These are phyloP conservation scores for Pulveroboletus sp. DNA, from an alignment of 768 basidiomycete genomes.

Conservation along the genomic window DNA sequence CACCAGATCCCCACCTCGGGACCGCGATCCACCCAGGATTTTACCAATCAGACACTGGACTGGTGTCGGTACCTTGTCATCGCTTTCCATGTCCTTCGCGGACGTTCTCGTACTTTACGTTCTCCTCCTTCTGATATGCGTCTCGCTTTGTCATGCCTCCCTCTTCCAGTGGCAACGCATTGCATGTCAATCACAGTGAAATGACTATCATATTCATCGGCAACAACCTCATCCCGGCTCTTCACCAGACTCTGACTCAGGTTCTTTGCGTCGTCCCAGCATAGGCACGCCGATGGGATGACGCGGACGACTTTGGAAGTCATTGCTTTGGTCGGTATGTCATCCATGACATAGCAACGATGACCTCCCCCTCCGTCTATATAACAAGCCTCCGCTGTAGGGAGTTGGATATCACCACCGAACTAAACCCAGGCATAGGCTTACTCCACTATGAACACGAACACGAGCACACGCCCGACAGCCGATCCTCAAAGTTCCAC, in stretches of 20 bases:
- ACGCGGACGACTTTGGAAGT: neutral
- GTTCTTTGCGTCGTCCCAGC: no score
- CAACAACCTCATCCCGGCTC: neutral
- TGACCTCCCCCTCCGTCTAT: slow-evolving; percentile 6
- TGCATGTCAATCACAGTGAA: no score
- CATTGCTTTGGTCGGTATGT: neutral
- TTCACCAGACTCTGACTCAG: neutral
- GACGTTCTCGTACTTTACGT: neutral
- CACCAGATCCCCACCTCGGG: no score
- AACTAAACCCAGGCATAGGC: neutral
- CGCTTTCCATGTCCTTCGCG: neutral
- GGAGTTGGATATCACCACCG: neutral
- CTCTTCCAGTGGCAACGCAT: neutral
- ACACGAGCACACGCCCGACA: neutral
- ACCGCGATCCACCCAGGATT: no score
- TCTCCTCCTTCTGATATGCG: no score
- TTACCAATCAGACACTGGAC: neutral
- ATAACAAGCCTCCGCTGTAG: neutral
- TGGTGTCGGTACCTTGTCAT: no score
- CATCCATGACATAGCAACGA: neutral
- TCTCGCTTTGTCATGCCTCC: slow-evolving; percentile 1
- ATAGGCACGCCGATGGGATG: no score
- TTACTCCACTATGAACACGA: neutral
- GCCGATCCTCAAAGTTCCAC: slow-evolving; percentile 3
- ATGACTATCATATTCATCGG: neutral